phyloP scores from a whole-genome alignment of 1,139 yeast genomes.

The Saccharomyces hybrid region DNA sequence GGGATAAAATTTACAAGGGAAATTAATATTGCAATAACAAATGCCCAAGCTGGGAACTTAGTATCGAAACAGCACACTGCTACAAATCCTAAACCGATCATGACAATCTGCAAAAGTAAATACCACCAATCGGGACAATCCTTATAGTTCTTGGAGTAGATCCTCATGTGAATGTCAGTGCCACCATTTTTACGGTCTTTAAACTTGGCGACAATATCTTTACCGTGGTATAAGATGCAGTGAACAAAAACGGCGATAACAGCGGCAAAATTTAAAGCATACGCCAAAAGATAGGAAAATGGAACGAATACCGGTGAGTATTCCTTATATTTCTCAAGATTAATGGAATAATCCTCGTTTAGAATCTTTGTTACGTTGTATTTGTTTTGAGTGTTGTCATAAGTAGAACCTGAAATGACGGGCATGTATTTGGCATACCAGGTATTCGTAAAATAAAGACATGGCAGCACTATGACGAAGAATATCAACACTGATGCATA shows the following conservation, averaged over 20 bases:
- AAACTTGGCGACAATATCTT: constrained; percentile 32
- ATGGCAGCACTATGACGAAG: constrained; percentile 32
- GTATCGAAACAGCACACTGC: constrained; percentile 31
- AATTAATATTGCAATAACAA: constrained; percentile 33
- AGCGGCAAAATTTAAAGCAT: constrained; percentile 40
- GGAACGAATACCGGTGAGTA: constrained; percentile 37
- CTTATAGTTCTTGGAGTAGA: constrained; percentile 34
- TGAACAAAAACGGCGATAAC: constrained; percentile 37
- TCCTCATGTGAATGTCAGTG: constrained; percentile 37
- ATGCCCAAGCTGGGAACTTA: constrained; percentile 36
- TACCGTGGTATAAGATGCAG: constrained; percentile 36
- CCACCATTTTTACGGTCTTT: constrained; percentile 32
- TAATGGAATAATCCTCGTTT: constrained; percentile 27
- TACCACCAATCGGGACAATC: constrained; percentile 41
- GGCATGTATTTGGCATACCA: constrained; percentile 40
- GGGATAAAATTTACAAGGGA: constrained; percentile 35
- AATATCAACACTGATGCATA: constrained; percentile 32
- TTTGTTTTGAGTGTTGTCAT: constrained; percentile 32
- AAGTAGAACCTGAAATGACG: constrained; percentile 35
- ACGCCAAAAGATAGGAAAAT: constrained; percentile 35
- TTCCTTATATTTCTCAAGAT: constrained; percentile 30
- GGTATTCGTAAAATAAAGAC: constrained; percentile 35
- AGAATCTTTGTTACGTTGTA: constrained; percentile 38
- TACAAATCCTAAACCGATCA: constrained; percentile 33
- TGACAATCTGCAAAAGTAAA: constrained; percentile 29